Evolutionary conservation across 164 flowering plant genomes (phyloP).

Genomic region (Umbellularia californica): DNA sequence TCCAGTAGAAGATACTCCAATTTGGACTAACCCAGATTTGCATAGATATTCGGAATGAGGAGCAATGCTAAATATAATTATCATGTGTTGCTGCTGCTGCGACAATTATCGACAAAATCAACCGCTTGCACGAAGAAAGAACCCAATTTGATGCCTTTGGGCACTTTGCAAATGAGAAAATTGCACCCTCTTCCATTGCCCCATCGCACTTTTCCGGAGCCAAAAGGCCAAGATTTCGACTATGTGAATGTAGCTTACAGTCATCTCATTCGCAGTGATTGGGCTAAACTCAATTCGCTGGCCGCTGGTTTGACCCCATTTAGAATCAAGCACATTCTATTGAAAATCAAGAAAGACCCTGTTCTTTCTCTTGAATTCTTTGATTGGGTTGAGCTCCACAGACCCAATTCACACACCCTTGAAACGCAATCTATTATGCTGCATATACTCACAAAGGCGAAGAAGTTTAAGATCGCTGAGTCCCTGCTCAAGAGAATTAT

Average conservation of each 20-base stretch:
- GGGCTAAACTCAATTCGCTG: slow-evolving; percentile 53
- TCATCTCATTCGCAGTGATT: slow-evolving; percentile 70
- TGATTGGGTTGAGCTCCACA: slow-evolving; percentile 52
- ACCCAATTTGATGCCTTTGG: not conserved
- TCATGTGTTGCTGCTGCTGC: not conserved
- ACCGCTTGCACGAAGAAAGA: not conserved
- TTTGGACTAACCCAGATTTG: no score
- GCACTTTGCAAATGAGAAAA: not conserved
- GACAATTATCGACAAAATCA: not conserved
- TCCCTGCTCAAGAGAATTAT: slow-evolving; percentile 40
- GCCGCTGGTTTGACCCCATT: slow-evolving; percentile 49
- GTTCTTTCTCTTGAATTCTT: slow-evolving; percentile 76
- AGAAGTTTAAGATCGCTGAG: slow-evolving; percentile 67
- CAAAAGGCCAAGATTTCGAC: slow-evolving; percentile 82
- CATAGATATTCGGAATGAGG: no score
- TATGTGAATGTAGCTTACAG: slow-evolving; percentile 77
- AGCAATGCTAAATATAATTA: no score
- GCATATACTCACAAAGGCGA: slow-evolving; percentile 65
- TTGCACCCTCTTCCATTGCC: slow-evolving; percentile 55
- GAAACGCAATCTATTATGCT: slow-evolving; percentile 60
- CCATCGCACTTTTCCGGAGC: slow-evolving; percentile 58
- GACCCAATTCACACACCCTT: slow-evolving; percentile 41
- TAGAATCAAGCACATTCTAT: slow-evolving; percentile 59
- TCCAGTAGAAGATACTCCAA: no score
- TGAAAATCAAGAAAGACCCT: slow-evolving; percentile 60